Conservation (phyloP, 805 yeast species). For the Scheffersomyces lignosus region DNA sequence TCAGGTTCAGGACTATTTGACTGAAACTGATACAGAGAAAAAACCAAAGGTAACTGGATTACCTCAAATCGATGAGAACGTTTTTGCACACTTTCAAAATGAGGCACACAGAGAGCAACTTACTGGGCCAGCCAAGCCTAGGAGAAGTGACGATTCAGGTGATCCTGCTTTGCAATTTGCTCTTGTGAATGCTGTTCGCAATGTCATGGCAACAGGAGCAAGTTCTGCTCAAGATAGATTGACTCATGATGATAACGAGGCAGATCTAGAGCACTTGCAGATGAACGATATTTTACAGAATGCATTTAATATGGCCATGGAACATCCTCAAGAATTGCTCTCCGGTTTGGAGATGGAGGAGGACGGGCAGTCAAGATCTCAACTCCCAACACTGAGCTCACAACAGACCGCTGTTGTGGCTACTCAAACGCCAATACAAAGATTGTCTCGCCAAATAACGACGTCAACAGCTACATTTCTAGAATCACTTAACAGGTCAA, state of each 20-base stretch:
- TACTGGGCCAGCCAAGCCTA: not conserved
- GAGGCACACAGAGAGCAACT: conserved; percentile 28
- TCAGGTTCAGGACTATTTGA: conserved; percentile 28
- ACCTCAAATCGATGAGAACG: conserved; percentile 37
- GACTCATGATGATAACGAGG: conserved; percentile 22
- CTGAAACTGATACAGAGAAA: conserved; percentile 13
- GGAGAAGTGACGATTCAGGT: not conserved
- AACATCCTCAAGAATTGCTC: conserved; percentile 52
- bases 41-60: conserved; percentile 12
- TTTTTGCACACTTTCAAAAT: conserved; percentile 36
- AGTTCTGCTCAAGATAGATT: not conserved
- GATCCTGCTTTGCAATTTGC: conserved; percentile 1
- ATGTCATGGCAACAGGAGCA: not conserved
- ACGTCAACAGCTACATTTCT: conserved; percentile 13
- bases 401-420: conserved; percentile 1
- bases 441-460: not conserved
- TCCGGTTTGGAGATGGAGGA: conserved; percentile 33
- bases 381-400: conserved; percentile 1
- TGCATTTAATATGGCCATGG: conserved; percentile 76
- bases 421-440: conserved; percentile 5
- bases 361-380: conserved; percentile 5
- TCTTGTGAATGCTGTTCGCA: conserved; percentile 1
- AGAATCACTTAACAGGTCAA: conserved; percentile 14
- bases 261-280: conserved; percentile 53
- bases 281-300: conserved; percentile 74